Percentiles rank a stretch among this genome's conserved stretches.
phyloP scores from a whole-genome alignment of 805 yeast species.

The Dipodascopsis uninucleata region DNA sequence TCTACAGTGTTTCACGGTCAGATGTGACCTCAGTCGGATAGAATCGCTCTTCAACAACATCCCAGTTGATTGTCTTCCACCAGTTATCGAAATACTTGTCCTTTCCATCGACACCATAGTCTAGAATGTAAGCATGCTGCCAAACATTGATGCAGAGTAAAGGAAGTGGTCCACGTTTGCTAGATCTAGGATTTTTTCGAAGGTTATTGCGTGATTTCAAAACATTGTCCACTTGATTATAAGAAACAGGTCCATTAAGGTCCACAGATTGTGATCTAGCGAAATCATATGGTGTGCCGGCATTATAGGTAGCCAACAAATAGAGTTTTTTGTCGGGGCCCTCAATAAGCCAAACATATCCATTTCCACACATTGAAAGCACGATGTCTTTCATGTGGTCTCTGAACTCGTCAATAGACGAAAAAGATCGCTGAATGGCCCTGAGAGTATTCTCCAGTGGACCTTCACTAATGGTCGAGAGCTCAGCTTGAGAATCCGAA shows the following conservation, averaged over 20 bases:
- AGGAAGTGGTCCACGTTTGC: conserved; percentile 41
- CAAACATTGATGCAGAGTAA: conserved; percentile 76
- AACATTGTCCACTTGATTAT: conserved; percentile 28
- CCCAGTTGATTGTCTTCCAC: conserved; percentile 82
- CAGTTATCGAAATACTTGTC: conserved; percentile 65
- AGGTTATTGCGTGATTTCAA: conserved; percentile 29
- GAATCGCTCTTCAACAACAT: conserved; percentile 20
- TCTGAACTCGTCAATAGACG: conserved; percentile 71
- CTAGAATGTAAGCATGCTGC: conserved; percentile 84
- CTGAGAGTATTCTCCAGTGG: conserved; percentile 24
- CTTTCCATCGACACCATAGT: conserved; percentile 77
- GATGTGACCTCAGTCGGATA: neutral
- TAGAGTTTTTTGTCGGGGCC: conserved; percentile 48
- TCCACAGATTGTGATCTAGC: conserved; percentile 62
- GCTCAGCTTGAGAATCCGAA: no score
- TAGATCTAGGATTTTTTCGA: conserved; percentile 17
- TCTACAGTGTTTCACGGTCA: neutral
- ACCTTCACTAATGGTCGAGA: no score
- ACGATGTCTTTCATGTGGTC: conserved; percentile 68
- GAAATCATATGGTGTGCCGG: conserved; percentile 76
- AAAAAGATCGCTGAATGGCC: conserved; percentile 62
- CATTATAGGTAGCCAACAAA: conserved; percentile 78
- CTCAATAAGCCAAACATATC: conserved; percentile 86
- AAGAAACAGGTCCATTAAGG: conserved; percentile 61
- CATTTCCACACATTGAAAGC: conserved; percentile 75